Base-by-base conservation (phyloP, 2,329 filamentous ascomycete species). In the Phaeomoniella chlamydospora region DNA sequence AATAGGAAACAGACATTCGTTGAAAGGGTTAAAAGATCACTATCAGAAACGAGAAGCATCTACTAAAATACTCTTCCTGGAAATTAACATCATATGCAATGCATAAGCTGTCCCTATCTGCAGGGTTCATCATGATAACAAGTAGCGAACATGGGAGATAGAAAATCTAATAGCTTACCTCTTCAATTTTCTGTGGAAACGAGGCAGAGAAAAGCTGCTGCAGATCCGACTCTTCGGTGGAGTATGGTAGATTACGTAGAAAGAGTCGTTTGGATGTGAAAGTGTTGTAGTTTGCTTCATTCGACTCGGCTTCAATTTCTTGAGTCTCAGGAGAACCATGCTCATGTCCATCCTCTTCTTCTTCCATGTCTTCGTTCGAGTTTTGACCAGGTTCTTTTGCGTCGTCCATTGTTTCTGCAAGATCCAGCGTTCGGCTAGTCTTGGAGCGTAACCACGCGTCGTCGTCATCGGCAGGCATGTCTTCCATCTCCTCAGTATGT, bases 61-160 rank as follows among this genome's bases (percentile, higher is more conserved):
- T 98, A 98, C 90, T 94, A 98, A 94, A 92, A 94, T 90, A 81
- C 73, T 84, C 78, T 86, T 78, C 79, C 80, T 77, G 75, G 65
- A 61, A 10, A n/a, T 70, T 85, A 68, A 75, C 82, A 87, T 92
- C 87, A 96, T 68, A 68, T 85, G 82, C 84, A 53, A 60, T 68
- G 81, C 81, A 88, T 94, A 82, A 86, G 88, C 77, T 96, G 90
- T 96, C 90, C 90, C 90, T 96, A 96, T 96, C 90, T 76, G 81
- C 81, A 74, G 66, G 22, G 22, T 84, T 96, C 88, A 96, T 96
- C 90, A 88, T 72, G 59, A 64, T 66, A 68, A 29, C n/a, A n/a
- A n/a, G n/a, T n/a, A n/a, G n/a, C n/a, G n/a, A n/a, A n/a, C n/a
- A n/a, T n/a, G n/a, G n/a, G n/a, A n/a, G n/a, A n/a, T n/a, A n/a